phyloP scores from a whole-genome alignment of 441 rosid genomes.

The Gossypium trilobum region DNA sequence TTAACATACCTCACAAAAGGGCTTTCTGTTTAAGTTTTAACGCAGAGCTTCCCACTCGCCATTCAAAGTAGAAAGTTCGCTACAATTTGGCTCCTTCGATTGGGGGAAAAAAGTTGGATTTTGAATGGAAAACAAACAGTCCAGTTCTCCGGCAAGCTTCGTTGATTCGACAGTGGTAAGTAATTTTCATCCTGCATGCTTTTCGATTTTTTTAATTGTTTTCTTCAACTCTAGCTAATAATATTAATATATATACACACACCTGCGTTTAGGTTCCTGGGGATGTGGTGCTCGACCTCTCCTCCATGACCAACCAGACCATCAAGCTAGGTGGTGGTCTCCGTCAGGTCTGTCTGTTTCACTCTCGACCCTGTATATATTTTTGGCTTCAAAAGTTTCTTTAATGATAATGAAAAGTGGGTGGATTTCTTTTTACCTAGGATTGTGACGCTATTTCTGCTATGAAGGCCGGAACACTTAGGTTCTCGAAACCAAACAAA shows the following conservation, averaged over 20 bases:
- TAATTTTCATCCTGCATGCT: not conserved
- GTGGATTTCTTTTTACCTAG: constrained; percentile 24
- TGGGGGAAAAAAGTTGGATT: not conserved
- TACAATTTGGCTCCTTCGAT: not conserved
- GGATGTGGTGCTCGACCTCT: constrained; percentile 67
- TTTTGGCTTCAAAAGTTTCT: not conserved
- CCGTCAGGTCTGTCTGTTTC: constrained; percentile 43
- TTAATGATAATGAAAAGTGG: not conserved
- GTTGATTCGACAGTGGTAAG: constrained; percentile 48
- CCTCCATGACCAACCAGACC: constrained; percentile 54
- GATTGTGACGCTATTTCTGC: constrained; percentile 56
- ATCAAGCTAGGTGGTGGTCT: constrained; percentile 82
- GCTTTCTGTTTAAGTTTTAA: not conserved
- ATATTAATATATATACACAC: not conserved
- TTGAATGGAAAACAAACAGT: constrained; percentile 28
- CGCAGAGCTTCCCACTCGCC: too few relatives aligned
- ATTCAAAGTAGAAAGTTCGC: not conserved
- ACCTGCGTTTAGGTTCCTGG: constrained; percentile 54
- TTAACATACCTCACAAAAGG: not conserved
- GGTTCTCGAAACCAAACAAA: constrained; percentile 69
- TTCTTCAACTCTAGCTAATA: too few relatives aligned
- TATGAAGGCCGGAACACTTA: constrained; percentile 62
- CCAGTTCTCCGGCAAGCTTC: constrained; percentile 25
- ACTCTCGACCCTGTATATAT: not conserved
- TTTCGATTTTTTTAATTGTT: not conserved